These are phyloP conservation scores for Cochlearia excelsa DNA, from an alignment of 345 rosid species.

Conservation along the genomic window DNA sequence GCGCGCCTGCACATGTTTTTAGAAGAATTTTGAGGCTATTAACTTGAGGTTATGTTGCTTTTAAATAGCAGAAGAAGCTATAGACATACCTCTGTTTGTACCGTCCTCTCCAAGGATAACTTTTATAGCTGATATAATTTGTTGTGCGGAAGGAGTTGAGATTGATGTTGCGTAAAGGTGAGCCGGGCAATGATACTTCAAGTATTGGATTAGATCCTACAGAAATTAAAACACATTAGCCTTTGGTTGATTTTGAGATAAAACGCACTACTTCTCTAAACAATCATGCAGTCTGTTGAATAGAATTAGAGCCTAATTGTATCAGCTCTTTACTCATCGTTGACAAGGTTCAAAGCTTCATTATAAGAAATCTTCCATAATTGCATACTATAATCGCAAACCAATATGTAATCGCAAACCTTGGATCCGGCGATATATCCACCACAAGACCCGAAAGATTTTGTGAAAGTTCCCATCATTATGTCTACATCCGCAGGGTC, in stretches of 20 bases:
- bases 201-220: slow-evolving; percentile 76
- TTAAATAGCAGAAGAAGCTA: not conserved
- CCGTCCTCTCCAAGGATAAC: slow-evolving; percentile 97
- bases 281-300: not conserved
- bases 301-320: not conserved
- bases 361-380: not conserved
- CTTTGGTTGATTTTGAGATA: slow-evolving; percentile 10
- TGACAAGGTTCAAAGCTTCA: too few relatives aligned
- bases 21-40: not conserved
- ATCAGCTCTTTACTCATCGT: not conserved
- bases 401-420: slow-evolving; percentile 46
- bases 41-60: slow-evolving; percentile 2
- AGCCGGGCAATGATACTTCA: slow-evolving; percentile 77
- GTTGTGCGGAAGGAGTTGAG: slow-evolving; percentile 89
- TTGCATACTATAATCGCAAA: not conserved
- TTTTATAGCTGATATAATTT: slow-evolving; percentile 76
- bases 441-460: slow-evolving; percentile 98
- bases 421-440: slow-evolving; percentile 96
- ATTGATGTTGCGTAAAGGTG: slow-evolving; percentile 94
- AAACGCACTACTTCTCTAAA: slow-evolving; percentile 8
- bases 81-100: slow-evolving; percentile 68
- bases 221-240: not conserved
- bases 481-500: slow-evolving; percentile 87
- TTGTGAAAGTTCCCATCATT: slow-evolving; percentile 99
- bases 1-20: slow-evolving; percentile 58